Percentiles rank a stretch among this genome's conserved stretches.
phyloP scores from a whole-genome alignment of 1,284 basidiomycete species.

The Malassezia furfur region DNA sequence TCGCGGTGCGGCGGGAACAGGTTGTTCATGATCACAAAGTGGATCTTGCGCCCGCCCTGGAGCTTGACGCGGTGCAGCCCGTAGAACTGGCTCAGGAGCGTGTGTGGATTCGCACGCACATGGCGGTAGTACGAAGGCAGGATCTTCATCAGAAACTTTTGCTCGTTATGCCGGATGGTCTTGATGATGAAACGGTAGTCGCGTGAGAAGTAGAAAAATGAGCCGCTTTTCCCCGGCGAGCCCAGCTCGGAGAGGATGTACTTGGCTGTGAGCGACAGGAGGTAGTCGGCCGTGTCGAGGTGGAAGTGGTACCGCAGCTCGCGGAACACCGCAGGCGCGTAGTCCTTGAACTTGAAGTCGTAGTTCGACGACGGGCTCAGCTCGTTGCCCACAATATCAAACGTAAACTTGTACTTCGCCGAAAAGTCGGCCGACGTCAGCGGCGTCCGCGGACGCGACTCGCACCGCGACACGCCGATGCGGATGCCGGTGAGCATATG shows the following conservation, averaged over 20 bases:
- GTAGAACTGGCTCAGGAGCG: constrained; percentile 84
- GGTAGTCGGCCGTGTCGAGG: constrained; percentile 91
- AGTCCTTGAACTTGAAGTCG: constrained; percentile 99
- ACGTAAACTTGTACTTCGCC: constrained; percentile 87
- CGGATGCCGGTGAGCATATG: constrained; percentile 99
- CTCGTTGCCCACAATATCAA: constrained; percentile 95
- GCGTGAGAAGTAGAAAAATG: constrained; percentile 97
- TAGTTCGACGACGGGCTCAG: constrained; percentile 89
- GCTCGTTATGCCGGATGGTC: constrained; percentile 87
- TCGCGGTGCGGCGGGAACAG: constrained; percentile 94
- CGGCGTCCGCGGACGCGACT: constrained; percentile 80
- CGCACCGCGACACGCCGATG: constrained; percentile 86
- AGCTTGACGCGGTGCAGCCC: constrained; percentile 94
- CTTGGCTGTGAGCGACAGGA: constrained; percentile 87
- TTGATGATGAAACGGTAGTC: constrained; percentile 99
- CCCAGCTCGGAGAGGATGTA: constrained; percentile 96
- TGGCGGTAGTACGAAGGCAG: constrained; percentile 79
- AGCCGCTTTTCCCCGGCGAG: constrained; percentile 95
- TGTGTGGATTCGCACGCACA: constrained; percentile 83
- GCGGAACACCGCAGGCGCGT: constrained; percentile 94
- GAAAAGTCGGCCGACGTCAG: constrained; percentile 77
- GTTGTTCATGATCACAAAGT: constrained; percentile 99
- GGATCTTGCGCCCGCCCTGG: constrained; percentile 84
- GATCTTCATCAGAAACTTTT: constrained; percentile 80
- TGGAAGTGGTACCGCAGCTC: constrained; percentile 88